A percentile compares a stretch with the other conserved stretches of the same genome.
Conservation (phyloP, 805 yeast genomes). For the Metschnikowia koreensis region DNA sequence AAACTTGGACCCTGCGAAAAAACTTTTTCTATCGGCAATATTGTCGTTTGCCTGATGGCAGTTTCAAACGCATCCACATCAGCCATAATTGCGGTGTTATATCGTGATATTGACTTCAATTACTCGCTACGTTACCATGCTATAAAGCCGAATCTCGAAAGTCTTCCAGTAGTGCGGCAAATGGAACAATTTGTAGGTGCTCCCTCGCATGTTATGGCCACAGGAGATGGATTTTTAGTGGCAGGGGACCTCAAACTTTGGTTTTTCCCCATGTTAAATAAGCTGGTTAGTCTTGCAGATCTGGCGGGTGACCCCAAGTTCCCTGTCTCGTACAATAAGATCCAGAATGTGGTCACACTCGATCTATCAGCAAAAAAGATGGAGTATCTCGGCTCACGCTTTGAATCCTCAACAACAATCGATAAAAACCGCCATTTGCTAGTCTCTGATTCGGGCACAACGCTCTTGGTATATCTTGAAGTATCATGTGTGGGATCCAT, state of each 20-base stretch:
- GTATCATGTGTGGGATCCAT: not conserved
- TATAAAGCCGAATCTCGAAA: constrained; percentile 10
- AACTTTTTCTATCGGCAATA: constrained; percentile 14
- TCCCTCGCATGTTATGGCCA: constrained; percentile 28
- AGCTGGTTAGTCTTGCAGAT: constrained; percentile 1
- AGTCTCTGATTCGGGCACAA: constrained; percentile 29
- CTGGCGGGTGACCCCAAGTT: constrained; percentile 13
- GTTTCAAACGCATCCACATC: not conserved
- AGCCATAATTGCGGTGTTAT: constrained; percentile 26
- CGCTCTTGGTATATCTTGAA: constrained; percentile 25
- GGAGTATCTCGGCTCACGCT: constrained; percentile 7
- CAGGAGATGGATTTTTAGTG: constrained; percentile 28
- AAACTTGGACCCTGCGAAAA: not conserved
- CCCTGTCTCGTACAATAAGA: constrained; percentile 7
- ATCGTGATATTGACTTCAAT: constrained; percentile 34
- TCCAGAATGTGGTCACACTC: constrained; percentile 10
- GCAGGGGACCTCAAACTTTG: constrained; percentile 26
- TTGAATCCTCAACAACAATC: constrained; percentile 19
- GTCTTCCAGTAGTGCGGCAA: constrained; percentile 19
- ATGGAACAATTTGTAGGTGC: constrained; percentile 28
- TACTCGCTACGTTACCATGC: constrained; percentile 31
- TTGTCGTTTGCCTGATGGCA: constrained; percentile 14
- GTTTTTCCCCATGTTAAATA: constrained; percentile 24
- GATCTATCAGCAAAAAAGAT: not conserved
- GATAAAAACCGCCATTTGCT: constrained; percentile 29